A percentile compares a stretch with the other conserved stretches of the same genome.
Evolutionary conservation across 257 asterid species (phyloP).

Genomic region (Osmanthus fragrans): DNA sequence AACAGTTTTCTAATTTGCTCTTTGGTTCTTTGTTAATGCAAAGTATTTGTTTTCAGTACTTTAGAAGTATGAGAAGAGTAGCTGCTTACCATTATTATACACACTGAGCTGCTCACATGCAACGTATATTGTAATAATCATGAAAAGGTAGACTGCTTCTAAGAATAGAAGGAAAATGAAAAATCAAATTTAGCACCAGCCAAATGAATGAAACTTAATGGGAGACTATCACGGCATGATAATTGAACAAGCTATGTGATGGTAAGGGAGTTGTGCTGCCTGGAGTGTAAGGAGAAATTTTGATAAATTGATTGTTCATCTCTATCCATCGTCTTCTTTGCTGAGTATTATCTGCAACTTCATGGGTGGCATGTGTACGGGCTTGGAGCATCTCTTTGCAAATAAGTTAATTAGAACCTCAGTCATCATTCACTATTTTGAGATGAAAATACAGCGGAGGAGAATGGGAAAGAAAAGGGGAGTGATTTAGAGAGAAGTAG

Average conservation of each 20-base stretch:
- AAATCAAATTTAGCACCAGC: neutral
- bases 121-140: neutral
- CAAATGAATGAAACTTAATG: neutral
- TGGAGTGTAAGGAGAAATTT: neutral
- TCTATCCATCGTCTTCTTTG: neutral
- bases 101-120: neutral
- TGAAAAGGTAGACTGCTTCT: neutral
- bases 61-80: neutral
- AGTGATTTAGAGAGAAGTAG: neutral
- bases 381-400: neutral
- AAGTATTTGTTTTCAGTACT: neutral
- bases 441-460: neutral
- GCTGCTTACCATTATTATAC: neutral
- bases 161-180: neutral
- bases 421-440: neutral
- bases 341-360: neutral
- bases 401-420: neutral
- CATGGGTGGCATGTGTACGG: neutral
- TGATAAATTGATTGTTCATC: neutral
- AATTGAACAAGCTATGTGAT: neutral
- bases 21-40: neutral
- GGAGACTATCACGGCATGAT: neutral
- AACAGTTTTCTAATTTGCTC: neutral
- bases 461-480: neutral
- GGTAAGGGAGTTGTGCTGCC: neutral